Percentiles rank a stretch among this genome's conserved stretches.
These are phyloP conservation scores for Phylloboletellus chloephorus DNA, from an alignment of 1,284 basidiomycete genomes.

Conservation along the genomic window DNA sequence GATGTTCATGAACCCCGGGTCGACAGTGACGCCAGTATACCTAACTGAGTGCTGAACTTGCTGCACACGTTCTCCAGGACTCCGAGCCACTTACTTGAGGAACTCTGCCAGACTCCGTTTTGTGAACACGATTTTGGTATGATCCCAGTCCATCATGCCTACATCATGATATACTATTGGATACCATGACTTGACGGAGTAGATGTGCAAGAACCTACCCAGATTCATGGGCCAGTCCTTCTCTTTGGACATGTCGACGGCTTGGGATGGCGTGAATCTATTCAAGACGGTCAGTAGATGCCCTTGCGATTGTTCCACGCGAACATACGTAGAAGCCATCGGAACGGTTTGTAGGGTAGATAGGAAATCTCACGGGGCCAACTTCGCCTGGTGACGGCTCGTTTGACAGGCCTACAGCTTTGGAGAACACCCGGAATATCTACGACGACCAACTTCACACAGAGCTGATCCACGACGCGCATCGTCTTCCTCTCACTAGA, in stretches of 20 bases:
- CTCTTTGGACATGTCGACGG: slow-evolving; percentile 57
- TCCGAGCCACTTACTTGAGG: slow-evolving; percentile 49
- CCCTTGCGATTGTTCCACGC: not conserved
- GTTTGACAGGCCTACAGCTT: no score
- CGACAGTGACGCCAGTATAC: slow-evolving; percentile 65
- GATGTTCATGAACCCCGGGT: slow-evolving; percentile 66
- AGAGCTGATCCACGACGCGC: no score
- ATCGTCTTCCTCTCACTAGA: no score
- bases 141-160: slow-evolving; percentile 77
- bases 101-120: slow-evolving; percentile 69
- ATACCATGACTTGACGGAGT: not conserved
- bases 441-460: no score
- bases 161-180: not conserved
- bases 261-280: slow-evolving; percentile 56
- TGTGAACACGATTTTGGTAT: slow-evolving; percentile 65
- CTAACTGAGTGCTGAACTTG: slow-evolving; percentile 34
- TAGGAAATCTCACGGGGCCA: not conserved
- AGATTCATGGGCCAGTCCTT: slow-evolving; percentile 63
- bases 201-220: slow-evolving; percentile 37
- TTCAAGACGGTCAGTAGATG: slow-evolving; percentile 7
- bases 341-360: not conserved
- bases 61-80: slow-evolving; percentile 8
- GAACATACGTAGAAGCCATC: slow-evolving; percentile 29
- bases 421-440: no score
- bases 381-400: no score